Percentiles rank a stretch among this genome's conserved stretches.
phyloP scores from a whole-genome alignment of 1,284 basidiomycete genomes.

The Tylopilus sp. region DNA sequence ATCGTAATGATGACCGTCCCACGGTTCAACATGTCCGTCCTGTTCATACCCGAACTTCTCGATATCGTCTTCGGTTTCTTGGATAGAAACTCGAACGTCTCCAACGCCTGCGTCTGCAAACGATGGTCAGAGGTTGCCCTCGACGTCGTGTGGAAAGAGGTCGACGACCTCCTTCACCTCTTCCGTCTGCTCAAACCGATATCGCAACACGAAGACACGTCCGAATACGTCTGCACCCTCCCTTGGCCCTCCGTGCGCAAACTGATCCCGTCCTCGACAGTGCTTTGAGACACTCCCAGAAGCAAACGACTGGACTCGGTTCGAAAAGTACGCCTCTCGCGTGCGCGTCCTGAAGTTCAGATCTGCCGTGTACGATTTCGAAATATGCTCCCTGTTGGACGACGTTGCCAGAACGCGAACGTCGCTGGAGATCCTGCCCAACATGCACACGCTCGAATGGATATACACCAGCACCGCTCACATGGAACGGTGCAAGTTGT shows the following conservation, averaged over 20 bases:
- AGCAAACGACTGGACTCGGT: slow-evolving; percentile 53
- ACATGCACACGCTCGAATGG: slow-evolving; percentile 48
- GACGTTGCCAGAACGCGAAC: slow-evolving; percentile 54
- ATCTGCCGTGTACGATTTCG: slow-evolving; percentile 3
- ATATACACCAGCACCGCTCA: slow-evolving; percentile 20
- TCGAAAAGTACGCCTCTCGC: slow-evolving; percentile 51
- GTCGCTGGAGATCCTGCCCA: slow-evolving; percentile 50
- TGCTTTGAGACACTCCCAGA: slow-evolving; percentile 44
- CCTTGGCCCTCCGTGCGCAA: not conserved
- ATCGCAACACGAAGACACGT: not conserved
- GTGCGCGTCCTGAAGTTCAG: slow-evolving; percentile 43
- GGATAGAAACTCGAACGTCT: slow-evolving; percentile 36
- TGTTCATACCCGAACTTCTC: slow-evolving; percentile 50
- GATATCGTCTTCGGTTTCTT: slow-evolving; percentile 46
- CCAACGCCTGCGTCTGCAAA: slow-evolving; percentile 48
- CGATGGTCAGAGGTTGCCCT: slow-evolving; percentile 51
- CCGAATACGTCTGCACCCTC: slow-evolving; percentile 25
- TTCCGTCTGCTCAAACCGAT: slow-evolving; percentile 47
- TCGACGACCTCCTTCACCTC: slow-evolving; percentile 43
- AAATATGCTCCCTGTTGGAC: slow-evolving; percentile 40
- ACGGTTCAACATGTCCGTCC: not conserved
- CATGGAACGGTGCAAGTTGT: slow-evolving; percentile 39
- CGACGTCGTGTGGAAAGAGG: slow-evolving; percentile 49
- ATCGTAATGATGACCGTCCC: no score
- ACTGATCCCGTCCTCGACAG: slow-evolving; percentile 23